Conservation (phyloP, 192 early-diverging fungal genomes). For the Geranomyces variabilis region DNA sequence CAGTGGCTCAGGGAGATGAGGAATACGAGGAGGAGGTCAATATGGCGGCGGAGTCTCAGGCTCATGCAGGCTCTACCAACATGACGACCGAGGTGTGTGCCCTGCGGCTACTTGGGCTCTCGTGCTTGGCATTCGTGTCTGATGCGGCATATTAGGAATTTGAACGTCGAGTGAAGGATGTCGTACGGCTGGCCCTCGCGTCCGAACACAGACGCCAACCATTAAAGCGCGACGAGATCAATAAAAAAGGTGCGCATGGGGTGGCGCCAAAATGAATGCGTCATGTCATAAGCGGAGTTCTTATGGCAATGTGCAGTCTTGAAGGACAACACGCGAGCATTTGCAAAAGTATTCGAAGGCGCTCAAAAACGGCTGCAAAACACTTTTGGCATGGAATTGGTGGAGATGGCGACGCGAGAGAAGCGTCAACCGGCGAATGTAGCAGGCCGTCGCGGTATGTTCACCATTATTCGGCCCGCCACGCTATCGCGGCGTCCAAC, state of each 20-base stretch:
- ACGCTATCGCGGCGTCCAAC: no score
- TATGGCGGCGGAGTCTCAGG: no score
- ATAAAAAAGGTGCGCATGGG: conserved; percentile 50
- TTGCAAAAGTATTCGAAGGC: conserved; percentile 48
- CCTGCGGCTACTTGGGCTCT: background rate
- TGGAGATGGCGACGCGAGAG: conserved; percentile 46
- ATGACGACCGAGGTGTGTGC: conserved; percentile 7
- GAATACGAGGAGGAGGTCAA: no score
- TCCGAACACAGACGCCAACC: conserved; percentile 54
- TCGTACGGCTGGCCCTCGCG: conserved; percentile 63
- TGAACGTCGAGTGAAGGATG: conserved; percentile 60
- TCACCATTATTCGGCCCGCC: no score
- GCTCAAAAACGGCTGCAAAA: conserved; percentile 54
- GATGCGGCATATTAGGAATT: conserved; percentile 45
- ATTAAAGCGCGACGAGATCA: conserved; percentile 65
- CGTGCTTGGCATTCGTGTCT: background rate
- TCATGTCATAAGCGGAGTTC: background rate
- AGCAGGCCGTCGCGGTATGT: conserved; percentile 19
- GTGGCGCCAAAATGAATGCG: no score
- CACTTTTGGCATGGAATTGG: conserved; percentile 69
- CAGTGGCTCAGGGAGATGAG: no score
- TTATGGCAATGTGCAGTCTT: conserved; percentile 48
- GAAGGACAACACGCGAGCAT: conserved; percentile 46
- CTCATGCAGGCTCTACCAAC: background rate
- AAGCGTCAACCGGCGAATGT: conserved; percentile 22